These are phyloP conservation scores for Xylaria polymorpha DNA, from an alignment of 2,329 filamentous ascomycete species.

Conservation along the genomic window DNA sequence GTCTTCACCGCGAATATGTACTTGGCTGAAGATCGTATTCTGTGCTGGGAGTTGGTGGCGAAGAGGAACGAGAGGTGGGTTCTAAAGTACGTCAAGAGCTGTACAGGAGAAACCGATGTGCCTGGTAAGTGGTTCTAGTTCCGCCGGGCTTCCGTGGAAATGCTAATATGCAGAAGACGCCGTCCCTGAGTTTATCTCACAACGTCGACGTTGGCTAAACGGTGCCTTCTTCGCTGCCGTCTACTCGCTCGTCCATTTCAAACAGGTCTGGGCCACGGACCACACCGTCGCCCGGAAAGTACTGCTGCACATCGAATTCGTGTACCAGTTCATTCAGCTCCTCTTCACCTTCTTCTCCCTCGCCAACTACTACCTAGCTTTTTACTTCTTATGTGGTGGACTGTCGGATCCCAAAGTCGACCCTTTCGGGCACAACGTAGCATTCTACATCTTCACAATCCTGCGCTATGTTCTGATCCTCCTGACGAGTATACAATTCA, in stretches of 20 bases:
- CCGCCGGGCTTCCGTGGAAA: constrained; percentile 30
- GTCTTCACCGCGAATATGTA: constrained; percentile 99
- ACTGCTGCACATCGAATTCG: constrained; percentile 91
- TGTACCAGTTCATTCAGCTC: constrained; percentile 93
- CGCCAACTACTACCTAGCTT: constrained; percentile 98
- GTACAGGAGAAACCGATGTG: constrained; percentile 97
- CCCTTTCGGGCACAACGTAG: constrained; percentile 90
- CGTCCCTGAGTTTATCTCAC: constrained; percentile 96
- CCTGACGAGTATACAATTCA: constrained; percentile 94
- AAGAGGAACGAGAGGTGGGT: constrained; percentile 97
- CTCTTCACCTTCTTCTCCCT: constrained; percentile 98
- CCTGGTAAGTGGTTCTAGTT: constrained; percentile 73
- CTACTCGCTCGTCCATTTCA: constrained; percentile 95
- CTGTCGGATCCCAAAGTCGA: constrained; percentile 82
- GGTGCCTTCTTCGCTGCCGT: constrained; percentile 98
- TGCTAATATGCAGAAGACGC: constrained; percentile 68
- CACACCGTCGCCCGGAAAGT: constrained; percentile 91
- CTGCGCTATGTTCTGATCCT: constrained; percentile 87
- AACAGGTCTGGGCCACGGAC: constrained; percentile 92
- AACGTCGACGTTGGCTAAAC: constrained; percentile 96
- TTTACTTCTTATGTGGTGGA: constrained; percentile 96
- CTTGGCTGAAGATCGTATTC: constrained; percentile 95
- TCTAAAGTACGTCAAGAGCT: constrained; percentile 96
- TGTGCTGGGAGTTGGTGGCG: constrained; percentile 95
- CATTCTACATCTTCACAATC: constrained; percentile 85